These are phyloP conservation scores for Magnusiomyces magnusii DNA, from an alignment of 1,139 yeast species.

Conservation along the genomic window DNA sequence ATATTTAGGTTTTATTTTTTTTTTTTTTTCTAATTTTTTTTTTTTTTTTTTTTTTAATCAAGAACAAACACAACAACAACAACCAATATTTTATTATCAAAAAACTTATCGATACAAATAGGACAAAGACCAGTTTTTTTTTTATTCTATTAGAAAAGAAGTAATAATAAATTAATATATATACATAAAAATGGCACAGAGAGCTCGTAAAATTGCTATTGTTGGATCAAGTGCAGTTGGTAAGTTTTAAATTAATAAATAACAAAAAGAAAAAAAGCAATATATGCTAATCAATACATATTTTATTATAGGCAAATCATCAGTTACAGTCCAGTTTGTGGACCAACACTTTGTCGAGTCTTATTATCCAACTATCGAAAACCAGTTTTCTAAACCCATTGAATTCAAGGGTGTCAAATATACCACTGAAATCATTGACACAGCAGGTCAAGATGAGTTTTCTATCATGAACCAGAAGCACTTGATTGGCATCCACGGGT, in stretches of 20 bases:
- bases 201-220: conserved; percentile 74
- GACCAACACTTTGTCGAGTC: conserved; percentile 86
- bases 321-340: conserved; percentile 78
- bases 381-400: conserved; percentile 71
- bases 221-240: conserved; percentile 92
- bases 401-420: conserved; percentile 67
- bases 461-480: conserved; percentile 78
- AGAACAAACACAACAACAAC: too few relatives aligned
- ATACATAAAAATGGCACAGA: conserved; percentile 2
- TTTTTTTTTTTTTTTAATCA: too few relatives aligned
- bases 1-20: too few relatives aligned
- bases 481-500: conserved; percentile 79
- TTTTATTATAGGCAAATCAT: conserved; percentile 49
- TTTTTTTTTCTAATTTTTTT: too few relatives aligned
- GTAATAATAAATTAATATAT: background rate
- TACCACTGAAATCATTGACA: conserved; percentile 80
- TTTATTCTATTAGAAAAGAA: background rate
- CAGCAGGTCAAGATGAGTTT: conserved; percentile 90
- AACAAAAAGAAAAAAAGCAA: background rate
- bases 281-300: background rate
- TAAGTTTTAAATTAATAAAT: conserved; percentile 14
- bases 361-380: conserved; percentile 89
- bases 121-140: background rate
- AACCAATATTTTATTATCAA: too few relatives aligned
- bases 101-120: too few relatives aligned